Conservation (phyloP, 2,329 filamentous ascomycete genomes). For the Bipolaris gigantea region DNA sequence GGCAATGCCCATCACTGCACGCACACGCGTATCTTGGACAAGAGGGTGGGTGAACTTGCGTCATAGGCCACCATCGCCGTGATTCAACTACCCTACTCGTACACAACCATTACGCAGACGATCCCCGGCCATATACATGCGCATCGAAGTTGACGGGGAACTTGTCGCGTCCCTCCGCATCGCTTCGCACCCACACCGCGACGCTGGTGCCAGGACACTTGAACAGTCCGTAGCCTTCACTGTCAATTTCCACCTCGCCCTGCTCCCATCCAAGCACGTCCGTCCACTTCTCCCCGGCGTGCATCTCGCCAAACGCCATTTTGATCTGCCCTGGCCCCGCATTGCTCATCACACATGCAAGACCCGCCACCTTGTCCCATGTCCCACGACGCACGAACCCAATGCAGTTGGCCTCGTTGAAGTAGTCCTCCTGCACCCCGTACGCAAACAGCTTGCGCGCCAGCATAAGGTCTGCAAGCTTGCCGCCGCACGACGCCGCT, state of each 20-base stretch:
- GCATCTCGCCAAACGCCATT: slow-evolving; percentile 64
- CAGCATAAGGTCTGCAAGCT: slow-evolving; percentile 61
- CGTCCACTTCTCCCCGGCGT: slow-evolving; percentile 64
- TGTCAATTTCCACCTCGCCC: slow-evolving; percentile 60
- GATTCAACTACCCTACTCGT: not conserved
- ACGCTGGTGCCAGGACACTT: slow-evolving; percentile 54
- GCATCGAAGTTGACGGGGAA: slow-evolving; percentile 43
- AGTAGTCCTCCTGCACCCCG: slow-evolving; percentile 66
- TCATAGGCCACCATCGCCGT: not conserved
- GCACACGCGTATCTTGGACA: not conserved
- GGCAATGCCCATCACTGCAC: not conserved
- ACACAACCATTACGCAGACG: not conserved
- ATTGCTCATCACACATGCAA: slow-evolving; percentile 56
- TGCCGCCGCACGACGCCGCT: slow-evolving; percentile 56
- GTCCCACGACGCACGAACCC: slow-evolving; percentile 62
- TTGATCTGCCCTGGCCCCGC: slow-evolving; percentile 50
- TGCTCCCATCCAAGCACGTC: slow-evolving; percentile 62
- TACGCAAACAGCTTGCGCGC: slow-evolving; percentile 69
- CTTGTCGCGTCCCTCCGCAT: slow-evolving; percentile 52
- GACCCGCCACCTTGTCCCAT: slow-evolving; percentile 52
- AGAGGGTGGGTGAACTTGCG: not conserved
- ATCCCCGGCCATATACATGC: slow-evolving; percentile 36
- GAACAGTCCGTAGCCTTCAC: slow-evolving; percentile 62
- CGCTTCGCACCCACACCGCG: slow-evolving; percentile 63
- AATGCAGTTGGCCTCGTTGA: slow-evolving; percentile 62